phyloP scores from a whole-genome alignment of 2,329 filamentous ascomycete genomes.

The Colletotrichum brevisporum region DNA sequence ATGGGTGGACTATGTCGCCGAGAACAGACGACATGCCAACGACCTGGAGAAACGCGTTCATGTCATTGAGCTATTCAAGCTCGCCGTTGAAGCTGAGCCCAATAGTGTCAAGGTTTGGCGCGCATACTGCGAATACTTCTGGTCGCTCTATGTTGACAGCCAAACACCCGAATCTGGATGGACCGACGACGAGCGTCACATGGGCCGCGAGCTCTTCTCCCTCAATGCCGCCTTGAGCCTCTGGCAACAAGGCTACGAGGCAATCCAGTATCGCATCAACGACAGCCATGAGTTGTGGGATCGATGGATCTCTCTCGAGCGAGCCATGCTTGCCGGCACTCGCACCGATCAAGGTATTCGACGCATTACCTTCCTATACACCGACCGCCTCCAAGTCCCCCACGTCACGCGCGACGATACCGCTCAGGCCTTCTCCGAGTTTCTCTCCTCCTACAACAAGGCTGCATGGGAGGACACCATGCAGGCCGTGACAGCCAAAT shows the following conservation, averaged over 20 bases:
- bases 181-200: conserved; percentile 76
- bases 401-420: conserved; percentile 83
- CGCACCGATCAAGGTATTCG: conserved; percentile 70
- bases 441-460: conserved; percentile 79
- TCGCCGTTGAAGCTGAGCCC: conserved; percentile 79
- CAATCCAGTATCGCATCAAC: conserved; percentile 80
- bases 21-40: conserved; percentile 73
- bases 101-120: conserved; percentile 82
- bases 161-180: conserved; percentile 69
- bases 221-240: conserved; percentile 76
- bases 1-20: conserved; percentile 84
- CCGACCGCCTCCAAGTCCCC: conserved; percentile 78
- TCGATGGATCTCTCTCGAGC: conserved; percentile 80
- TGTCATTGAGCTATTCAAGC: conserved; percentile 80
- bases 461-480: conserved; percentile 81
- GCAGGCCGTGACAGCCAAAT: conserved; percentile 75
- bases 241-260: conserved; percentile 79
- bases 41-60: conserved; percentile 77
- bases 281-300: conserved; percentile 87
- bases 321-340: conserved; percentile 74
- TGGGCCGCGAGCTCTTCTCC: conserved; percentile 80
- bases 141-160: conserved; percentile 77
- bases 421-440: conserved; percentile 80
- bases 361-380: conserved; percentile 78
- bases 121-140: conserved; percentile 83